Percentiles rank a stretch among this genome's conserved stretches.
phyloP scores from a whole-genome alignment of 306 rosid species.

The Morella rubra region DNA sequence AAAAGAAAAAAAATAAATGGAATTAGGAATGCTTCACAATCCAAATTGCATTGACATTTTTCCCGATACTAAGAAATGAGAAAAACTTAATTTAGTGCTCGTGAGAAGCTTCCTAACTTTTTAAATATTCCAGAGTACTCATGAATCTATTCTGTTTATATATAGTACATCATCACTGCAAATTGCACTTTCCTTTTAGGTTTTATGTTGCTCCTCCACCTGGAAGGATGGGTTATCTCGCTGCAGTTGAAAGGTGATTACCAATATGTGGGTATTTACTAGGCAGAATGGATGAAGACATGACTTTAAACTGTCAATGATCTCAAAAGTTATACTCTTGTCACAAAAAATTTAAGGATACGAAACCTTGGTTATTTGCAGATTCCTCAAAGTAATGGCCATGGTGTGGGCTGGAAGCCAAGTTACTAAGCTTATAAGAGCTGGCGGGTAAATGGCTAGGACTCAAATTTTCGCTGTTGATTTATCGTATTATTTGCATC shows the following conservation, averaged over 20 bases:
- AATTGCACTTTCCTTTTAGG: slow-evolving; percentile 44
- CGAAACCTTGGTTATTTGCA: slow-evolving; percentile 24
- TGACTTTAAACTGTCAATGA: background rate
- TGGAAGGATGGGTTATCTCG: slow-evolving; percentile 78
- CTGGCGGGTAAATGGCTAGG: slow-evolving; percentile 71
- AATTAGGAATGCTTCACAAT: background rate
- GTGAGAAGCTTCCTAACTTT: background rate
- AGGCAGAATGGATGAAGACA: background rate
- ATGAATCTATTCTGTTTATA: background rate
- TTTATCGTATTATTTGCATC: background rate
- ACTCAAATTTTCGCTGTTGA: background rate
- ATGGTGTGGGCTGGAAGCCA: slow-evolving; percentile 99
- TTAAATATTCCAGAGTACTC: background rate
- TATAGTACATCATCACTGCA: background rate
- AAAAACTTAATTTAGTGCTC: background rate
- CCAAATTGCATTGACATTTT: background rate
- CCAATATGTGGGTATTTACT: background rate
- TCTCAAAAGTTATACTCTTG: background rate
- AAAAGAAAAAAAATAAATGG: background rate
- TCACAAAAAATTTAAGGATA: background rate
- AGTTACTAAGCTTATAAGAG: slow-evolving; percentile 83
- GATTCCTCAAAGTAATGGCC: slow-evolving; percentile 90
- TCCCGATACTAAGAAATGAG: background rate
- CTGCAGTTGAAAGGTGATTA: slow-evolving; percentile 70
- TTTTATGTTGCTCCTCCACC: slow-evolving; percentile 84